A percentile compares a stretch with the other conserved stretches of the same genome.
Evolutionary conservation across 2,329 filamentous ascomycete species (phyloP).

Genomic region (Hymenoscyphus scutula): DNA sequence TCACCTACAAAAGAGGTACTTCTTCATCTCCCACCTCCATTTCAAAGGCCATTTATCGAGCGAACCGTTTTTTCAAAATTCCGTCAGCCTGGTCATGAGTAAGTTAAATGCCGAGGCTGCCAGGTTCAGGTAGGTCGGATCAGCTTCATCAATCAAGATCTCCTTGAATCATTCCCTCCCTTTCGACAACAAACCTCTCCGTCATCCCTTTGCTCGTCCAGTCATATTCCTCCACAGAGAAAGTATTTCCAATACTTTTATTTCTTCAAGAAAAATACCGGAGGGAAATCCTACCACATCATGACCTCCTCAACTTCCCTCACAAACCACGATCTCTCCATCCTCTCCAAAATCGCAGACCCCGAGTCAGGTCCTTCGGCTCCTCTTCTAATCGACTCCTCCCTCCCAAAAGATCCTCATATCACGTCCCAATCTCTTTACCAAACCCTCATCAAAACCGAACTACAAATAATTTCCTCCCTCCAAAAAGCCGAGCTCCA

Average conservation of each 20-base stretch:
- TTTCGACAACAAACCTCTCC: background rate
- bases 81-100: background rate
- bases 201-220: background rate
- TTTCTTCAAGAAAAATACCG: too few species aligned
- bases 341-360: conserved; percentile 66
- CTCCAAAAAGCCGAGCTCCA: conserved; percentile 57
- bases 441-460: conserved; percentile 47
- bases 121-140: background rate
- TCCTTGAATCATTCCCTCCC: background rate
- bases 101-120: conserved; percentile 1
- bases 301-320: conserved; percentile 40
- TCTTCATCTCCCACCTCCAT: conserved; percentile 11
- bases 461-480: conserved; percentile 52
- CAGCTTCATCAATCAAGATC: background rate
- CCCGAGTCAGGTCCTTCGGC: conserved; percentile 59
- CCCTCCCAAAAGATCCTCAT: conserved; percentile 54
- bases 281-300: background rate
- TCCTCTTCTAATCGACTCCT: conserved; percentile 51
- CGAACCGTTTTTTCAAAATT: background rate
- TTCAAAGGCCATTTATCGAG: background rate
- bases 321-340: conserved; percentile 57
- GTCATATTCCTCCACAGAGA: background rate
- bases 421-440: conserved; percentile 52
- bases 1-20: conserved; percentile 15
- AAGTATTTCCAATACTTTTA: background rate